Conservation (phyloP, 202 grass and related monocot species). For the Cymbopogon flexuosus region DNA sequence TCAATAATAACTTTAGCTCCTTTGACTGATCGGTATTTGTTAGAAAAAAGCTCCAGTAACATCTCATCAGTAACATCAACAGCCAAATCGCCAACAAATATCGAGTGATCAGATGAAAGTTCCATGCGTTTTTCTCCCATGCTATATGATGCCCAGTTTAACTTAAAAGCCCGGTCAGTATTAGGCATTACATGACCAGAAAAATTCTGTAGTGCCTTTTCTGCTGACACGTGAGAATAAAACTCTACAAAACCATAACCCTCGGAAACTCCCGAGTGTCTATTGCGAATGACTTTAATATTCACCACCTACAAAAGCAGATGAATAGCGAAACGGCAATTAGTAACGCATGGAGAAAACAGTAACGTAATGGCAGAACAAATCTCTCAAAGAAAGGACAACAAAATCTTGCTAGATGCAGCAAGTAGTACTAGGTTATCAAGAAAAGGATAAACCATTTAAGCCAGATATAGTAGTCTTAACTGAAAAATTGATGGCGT, state of each 20-base stretch:
- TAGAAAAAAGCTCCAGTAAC: constrained; percentile 63
- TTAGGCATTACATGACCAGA: constrained; percentile 83
- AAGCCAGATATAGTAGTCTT: neutral
- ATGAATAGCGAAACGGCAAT: constrained; percentile 5
- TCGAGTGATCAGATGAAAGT: constrained; percentile 63
- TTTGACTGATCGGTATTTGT: constrained; percentile 69
- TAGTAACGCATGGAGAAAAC: neutral
- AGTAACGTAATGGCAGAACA: neutral
- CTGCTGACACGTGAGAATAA: constrained; percentile 51
- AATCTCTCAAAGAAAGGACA: neutral
- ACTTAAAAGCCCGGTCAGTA: constrained; percentile 67
- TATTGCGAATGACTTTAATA: constrained; percentile 80
- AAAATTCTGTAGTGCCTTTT: constrained; percentile 61
- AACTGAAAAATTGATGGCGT: neutral
- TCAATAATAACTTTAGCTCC: constrained; percentile 86
- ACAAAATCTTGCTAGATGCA: neutral
- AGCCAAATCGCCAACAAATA: constrained; percentile 87
- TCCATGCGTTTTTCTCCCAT: constrained; percentile 61
- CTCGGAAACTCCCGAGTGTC: constrained; percentile 62
- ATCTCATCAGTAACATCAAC: constrained; percentile 71
- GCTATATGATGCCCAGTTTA: constrained; percentile 82
- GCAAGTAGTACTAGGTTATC: neutral
- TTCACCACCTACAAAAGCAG: constrained; percentile 51
- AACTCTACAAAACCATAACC: constrained; percentile 88
- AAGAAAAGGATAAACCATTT: neutral